Base-by-base conservation (phyloP, 2,329 filamentous ascomycete species). In the Cryphonectria naterciae region DNA sequence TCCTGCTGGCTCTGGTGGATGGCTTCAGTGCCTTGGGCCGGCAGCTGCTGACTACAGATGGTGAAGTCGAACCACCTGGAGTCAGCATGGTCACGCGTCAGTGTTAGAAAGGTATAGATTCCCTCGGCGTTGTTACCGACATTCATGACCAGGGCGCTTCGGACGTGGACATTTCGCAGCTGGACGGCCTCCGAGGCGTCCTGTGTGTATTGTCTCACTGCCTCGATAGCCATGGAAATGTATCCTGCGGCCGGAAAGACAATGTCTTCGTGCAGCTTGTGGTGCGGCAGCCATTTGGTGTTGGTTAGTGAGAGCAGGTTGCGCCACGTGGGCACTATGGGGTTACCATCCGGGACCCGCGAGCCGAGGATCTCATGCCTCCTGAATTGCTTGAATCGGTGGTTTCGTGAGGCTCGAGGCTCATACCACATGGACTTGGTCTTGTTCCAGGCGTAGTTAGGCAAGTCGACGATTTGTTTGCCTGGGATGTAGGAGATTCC, bases 211-310 rank as follows among this genome's bases (percentile, higher is more conserved):
- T 77, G 60, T 61, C 43, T n/a, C 4, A 58, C 25, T 13, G 77
- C 74, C 39, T 78, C 75, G 0, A 78, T 15, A 6, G 72, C 74
- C 52, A 70, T 70, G 7, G 74, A 70, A 41, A 74, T 70, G 60
- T 76, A 77, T 0, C 73, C 75, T 0, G 76, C 73, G 0, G 73
- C 78, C 0, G 84, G 83, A 39, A 83, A 84, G 0, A 85, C 76
- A 17, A 76, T 74, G 6, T 76, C 73, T 7, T 68, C 71, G 25
- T 74, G 76, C 22, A 77, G 41, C 6, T 73, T 68, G 62, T 86
- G 83, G 10, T 82, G 79, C 0, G 71, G 60, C 1, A 85, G 73
- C 84, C 84, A 86, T 1, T 77, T 74, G 0, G 79, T 69, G 22
- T 80, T 77, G 1, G 70, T 63, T 0, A 75, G 68, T 1, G 71